Evolutionary conservation across 176 grass and related monocot genomes (phyloP), one percentile per base, ranked within the genome.

Genomic region (Eleusine indica): DNA sequence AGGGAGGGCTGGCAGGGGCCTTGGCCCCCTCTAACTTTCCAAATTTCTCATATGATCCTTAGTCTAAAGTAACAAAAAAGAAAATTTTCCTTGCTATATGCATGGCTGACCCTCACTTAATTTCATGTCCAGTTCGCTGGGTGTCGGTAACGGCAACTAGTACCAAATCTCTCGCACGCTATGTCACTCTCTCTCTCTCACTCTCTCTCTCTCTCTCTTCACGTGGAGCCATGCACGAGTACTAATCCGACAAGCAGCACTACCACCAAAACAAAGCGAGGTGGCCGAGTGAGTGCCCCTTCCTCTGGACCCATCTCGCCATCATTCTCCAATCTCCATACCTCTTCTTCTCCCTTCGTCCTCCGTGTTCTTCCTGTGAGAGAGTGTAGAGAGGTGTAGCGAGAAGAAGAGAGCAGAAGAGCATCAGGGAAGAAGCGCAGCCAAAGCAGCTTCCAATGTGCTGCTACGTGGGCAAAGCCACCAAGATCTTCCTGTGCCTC

Each of bases 391-490:
- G 57, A 51, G 81, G 44, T 57, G 37, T 41, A 72, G 65, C 43
- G 8, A 29, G 7, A 80, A 61, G 49, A 5, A 28, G 37, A 2
- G 29, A 56, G 70, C 0, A 73, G 48, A 58, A 32, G 42, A 16
- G 25, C 25, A 51, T 29, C 14, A 22, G 35, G 39, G 30, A 41
- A 0, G 25, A 12, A 0, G 40, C 61, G 42, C 30, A 11, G n/a
- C 29, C 5, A 2, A 14, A 15, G 38, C 17, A 43, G 29, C 17
- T 74, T 35, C 56, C 64, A 32, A 87, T 85, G 82, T 90, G 89
- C 66, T 97, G 94, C 80, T 97, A 97, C 76, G 87, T 97, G 62
- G 95, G 95, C 60, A 97, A 97, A 60, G 92, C 95, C 25, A 94
- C 95, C 84, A 97, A 94, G 90, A 93, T 94, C 92, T 97, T 97